Evolutionary conservation across 371 early-diverging fungal species (phyloP).

Genomic region (Nematocida major): DNA sequence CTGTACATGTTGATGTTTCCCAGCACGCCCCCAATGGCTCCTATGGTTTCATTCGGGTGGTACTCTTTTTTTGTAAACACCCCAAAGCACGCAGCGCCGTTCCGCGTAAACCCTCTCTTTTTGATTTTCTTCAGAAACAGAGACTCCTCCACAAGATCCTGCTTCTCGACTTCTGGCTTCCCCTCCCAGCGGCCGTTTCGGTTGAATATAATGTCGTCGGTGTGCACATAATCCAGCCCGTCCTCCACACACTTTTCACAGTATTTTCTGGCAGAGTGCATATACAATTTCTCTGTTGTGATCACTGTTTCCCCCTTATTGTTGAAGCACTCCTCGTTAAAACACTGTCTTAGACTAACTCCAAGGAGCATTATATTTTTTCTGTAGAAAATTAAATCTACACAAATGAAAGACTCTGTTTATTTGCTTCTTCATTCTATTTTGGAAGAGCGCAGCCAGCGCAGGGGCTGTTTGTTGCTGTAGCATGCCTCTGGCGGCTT

Average conservation of each 20-base stretch:
- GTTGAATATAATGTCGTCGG: not conserved
- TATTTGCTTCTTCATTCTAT: not conserved
- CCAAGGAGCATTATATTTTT: conserved; percentile 44
- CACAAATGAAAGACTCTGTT: not conserved
- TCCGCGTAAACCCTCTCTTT: not conserved
- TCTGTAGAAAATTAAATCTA: conserved; percentile 33
- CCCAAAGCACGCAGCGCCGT: not conserved
- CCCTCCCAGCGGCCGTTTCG: not conserved
- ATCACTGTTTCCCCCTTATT: not conserved
- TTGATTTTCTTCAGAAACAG: conserved; percentile 18
- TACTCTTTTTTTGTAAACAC: conserved; percentile 38
- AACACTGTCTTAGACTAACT: conserved; percentile 9
- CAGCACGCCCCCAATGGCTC: conserved; percentile 15
- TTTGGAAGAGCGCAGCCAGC: not conserved
- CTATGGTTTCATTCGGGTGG: conserved; percentile 32
- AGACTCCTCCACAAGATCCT: conserved; percentile 16
- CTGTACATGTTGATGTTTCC: not conserved
- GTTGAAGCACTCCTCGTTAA: conserved; percentile 22
- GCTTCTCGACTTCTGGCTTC: not conserved
- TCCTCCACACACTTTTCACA: conserved; percentile 25
- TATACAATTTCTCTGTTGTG: not conserved
- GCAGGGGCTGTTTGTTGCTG: too few species aligned
- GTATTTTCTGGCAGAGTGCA: not conserved
- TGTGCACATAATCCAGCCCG: conserved; percentile 39
- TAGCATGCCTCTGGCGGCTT: not conserved